A percentile compares a stretch with the other conserved stretches of the same genome.
Evolutionary conservation across 1,139 yeast genomes (phyloP).

Genomic region (Entelexis sorbosivorans): DNA sequence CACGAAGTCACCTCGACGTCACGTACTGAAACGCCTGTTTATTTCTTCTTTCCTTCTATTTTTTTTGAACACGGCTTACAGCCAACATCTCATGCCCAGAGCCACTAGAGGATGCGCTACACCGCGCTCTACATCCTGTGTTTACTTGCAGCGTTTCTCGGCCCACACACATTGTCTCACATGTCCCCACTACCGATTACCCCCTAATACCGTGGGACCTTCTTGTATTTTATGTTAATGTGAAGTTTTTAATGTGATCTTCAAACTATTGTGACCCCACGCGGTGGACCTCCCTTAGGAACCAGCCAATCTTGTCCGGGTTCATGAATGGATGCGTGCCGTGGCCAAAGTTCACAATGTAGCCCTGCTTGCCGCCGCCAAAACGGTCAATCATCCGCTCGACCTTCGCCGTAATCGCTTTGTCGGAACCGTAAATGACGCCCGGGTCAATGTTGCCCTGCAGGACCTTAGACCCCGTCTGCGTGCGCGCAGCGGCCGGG

Average conservation of each 20-base stretch:
- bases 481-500: slow-evolving; percentile 75
- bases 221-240: too few species aligned
- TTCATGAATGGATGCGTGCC: slow-evolving; percentile 97
- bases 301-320: slow-evolving; percentile 75
- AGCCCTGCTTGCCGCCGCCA: slow-evolving; percentile 56
- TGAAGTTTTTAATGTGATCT: too few species aligned
- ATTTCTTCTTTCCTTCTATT: too few species aligned
- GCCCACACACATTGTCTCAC: too few species aligned
- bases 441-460: slow-evolving; percentile 98
- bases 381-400: slow-evolving; percentile 81
- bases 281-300: slow-evolving; percentile 79
- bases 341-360: slow-evolving; percentile 91
- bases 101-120: too few species aligned
- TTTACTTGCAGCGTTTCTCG: too few species aligned
- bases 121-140: too few species aligned
- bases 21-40: not conserved
- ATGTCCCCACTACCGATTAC: too few species aligned
- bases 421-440: slow-evolving; percentile 78
- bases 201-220: too few species aligned
- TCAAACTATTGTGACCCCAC: slow-evolving; percentile 37
- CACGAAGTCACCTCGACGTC: slow-evolving; percentile 13
- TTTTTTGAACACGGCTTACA: too few species aligned
- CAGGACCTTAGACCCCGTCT: slow-evolving; percentile 47
- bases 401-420: slow-evolving; percentile 66
- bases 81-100: too few species aligned